Base-by-base conservation (phyloP, 2,329 filamentous ascomycete genomes). In the Neofusicoccum ribis region DNA sequence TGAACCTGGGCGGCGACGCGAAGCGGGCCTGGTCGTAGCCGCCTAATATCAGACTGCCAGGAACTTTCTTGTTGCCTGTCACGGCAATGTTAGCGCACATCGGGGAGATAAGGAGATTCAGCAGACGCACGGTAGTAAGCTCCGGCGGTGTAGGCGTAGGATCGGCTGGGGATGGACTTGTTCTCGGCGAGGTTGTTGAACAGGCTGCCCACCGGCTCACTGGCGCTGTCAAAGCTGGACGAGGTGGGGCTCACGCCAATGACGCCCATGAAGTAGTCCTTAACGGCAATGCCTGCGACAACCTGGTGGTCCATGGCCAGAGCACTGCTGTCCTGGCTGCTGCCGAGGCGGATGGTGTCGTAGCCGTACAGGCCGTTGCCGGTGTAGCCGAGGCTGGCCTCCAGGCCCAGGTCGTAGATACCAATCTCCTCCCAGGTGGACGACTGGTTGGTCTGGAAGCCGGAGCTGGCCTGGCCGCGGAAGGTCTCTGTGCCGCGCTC, bases 21-120 rank as follows among this genome's bases (percentile, higher is more conserved):
- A 79, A 76, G n/a, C 78, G 74, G 1, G 74, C 73, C 17, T 72
- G 69, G 68, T 82, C 79, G 64, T 79, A 81, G 11, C 80, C 79
- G 15, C 80, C 79, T 8, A 82, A 66, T 3, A 77, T 74, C 27
- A 81, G 70, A 51, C 70, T 78, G 7, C 75, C 76, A 46, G 73
- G 72, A 1, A 75, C 73, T 1, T 72, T 72, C 50, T 77, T 76
- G 69, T 56, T 20, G 7, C 51, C 31, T 46, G 15, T 17, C 9
- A 49, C 6, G 5, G n/a, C 31, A 46, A 31, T 7, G 31, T 52
- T 3, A 63, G 36, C 5, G 20, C 12, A 23, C 31, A 3, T 44
- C 12, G 37, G 23, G 5, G 15, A 12, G n/a, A n/a, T 4, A 1
- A 3, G 5, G 15, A 27, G 41, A n/a, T 3, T 52, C 2, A 7